Evolutionary conservation across 139 green algal species (phyloP), one percentile per base, ranked within the genome.

Genomic region (Nannochloris sp.): DNA sequence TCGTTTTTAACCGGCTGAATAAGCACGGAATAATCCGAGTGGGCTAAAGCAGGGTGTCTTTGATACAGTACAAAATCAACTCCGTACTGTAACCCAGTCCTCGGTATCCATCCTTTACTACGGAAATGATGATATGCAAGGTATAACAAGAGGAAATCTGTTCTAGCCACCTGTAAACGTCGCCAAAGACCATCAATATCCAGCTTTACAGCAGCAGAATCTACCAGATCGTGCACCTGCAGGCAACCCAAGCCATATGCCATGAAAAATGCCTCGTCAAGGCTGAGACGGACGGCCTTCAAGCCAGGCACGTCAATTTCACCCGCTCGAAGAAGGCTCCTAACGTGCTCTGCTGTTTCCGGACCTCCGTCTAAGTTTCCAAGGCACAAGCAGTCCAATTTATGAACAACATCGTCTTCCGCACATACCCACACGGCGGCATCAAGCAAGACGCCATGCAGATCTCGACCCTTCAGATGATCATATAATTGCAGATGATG

Each of bases 31-130:
- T 77, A 77, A 32, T 76, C 56, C 1, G 71, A 79, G 61, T 87
- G 81, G 3, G 66, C 31, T 8, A 69, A 24, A 15, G 71, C 68
- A 14, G 81, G 81, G 51, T 87, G 81, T 25, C 60, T 37, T 42
- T 80, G 64, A 53, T 87, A 87, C 42, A 87, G 55, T 44, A 87
- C 81, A 39, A 77, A 77, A 55, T 87, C 75, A 8, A 67, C 71
- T 4, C 81, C 81, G 58, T 87, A 87, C 66, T 82, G 77, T 15
- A 87, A 58, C 2, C 81, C 81, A 1, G 81, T 87, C 14, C 79
- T 65, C 1, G 75, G 54, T 23, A 87, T 73, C 80, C 80, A 87
- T 12, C 81, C 79, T 75, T 78, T 78, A 64, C 71, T 70, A 24
- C 71, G 44, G 35, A 74, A 78, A 54, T 78, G 71, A 60, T 78